Evolutionary conservation across 2,329 filamentous ascomycete species (phyloP).

Genomic region (Sordariomycetes sp.): DNA sequence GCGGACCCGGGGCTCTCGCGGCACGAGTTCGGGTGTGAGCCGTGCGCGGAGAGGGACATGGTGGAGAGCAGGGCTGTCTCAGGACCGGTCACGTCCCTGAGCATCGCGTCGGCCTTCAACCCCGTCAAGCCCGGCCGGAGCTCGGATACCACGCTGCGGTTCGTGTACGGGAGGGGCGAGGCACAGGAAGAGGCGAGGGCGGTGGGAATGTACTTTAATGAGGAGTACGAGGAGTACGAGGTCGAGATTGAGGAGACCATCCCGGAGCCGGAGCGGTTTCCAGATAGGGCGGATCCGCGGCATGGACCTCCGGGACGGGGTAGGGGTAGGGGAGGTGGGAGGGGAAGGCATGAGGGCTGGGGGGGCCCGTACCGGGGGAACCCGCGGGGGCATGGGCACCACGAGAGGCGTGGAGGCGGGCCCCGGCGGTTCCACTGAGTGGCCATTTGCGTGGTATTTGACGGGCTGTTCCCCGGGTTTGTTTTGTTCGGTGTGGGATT

Average conservation of each 20-base stretch:
- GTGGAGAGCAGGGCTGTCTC: background rate
- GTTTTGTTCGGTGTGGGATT: background rate
- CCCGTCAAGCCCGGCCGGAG: constrained; percentile 17
- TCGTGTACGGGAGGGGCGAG: constrained; percentile 73
- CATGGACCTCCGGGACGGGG: constrained; percentile 7
- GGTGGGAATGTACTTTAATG: constrained; percentile 58
- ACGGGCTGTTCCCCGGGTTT: background rate
- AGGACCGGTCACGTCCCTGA: background rate
- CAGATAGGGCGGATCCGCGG: background rate
- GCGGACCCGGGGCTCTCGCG: constrained; percentile 47
- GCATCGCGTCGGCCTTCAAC: constrained; percentile 2
- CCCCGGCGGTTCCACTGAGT: constrained; percentile 2
- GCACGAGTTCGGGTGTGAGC: constrained; percentile 49
- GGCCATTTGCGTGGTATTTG: background rate
- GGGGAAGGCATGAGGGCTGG: constrained; percentile 8
- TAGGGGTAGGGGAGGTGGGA: constrained; percentile 13
- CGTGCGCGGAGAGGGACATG: constrained; percentile 28
- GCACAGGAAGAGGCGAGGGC: constrained; percentile 60
- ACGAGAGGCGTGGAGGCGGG: constrained; percentile 6
- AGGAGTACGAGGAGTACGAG: constrained; percentile 68
- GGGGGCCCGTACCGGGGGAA: constrained; percentile 3
- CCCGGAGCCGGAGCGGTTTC: constrained; percentile 10
- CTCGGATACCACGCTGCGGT: constrained; percentile 70
- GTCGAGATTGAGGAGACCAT: constrained; percentile 63
- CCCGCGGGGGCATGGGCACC: background rate